phyloP scores from a whole-genome alignment of 202 grass and related monocot genomes.

The Setaria viridis region DNA sequence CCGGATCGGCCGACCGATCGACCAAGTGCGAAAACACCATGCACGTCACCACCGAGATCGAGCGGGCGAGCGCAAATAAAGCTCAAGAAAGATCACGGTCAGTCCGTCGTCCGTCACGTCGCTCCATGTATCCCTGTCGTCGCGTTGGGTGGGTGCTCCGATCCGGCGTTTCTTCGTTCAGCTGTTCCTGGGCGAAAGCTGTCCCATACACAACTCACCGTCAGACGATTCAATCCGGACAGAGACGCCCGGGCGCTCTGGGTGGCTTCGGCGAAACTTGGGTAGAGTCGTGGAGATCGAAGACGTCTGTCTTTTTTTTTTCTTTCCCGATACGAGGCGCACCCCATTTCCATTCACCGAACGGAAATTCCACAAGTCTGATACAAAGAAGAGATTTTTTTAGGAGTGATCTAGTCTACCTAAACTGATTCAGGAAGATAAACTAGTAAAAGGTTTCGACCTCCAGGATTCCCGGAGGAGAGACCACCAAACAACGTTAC shows the following conservation, averaged over 20 bases:
- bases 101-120: conserved; percentile 13
- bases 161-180: not conserved
- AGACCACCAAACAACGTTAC: no score
- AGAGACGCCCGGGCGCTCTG: not conserved
- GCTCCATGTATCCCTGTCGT: conserved; percentile 15
- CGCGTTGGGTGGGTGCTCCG: not conserved
- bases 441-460: no score
- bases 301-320: not conserved
- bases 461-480: no score
- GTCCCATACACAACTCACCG: not conserved
- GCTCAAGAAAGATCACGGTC: not conserved
- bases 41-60: not conserved
- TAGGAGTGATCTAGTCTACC: no score
- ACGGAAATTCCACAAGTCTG: no score
- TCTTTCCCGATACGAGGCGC: no score
- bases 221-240: not conserved
- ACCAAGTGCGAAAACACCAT: not conserved
- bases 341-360: no score
- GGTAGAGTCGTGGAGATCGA: not conserved
- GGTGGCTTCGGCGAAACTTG: not conserved
- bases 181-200: conserved; percentile 14
- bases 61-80: not conserved
- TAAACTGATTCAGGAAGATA: no score
- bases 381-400: no score
- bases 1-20: not conserved